Evolutionary conservation across 345 rosid genomes (phyloP).

Genomic region (Arabidopsis suecica): DNA sequence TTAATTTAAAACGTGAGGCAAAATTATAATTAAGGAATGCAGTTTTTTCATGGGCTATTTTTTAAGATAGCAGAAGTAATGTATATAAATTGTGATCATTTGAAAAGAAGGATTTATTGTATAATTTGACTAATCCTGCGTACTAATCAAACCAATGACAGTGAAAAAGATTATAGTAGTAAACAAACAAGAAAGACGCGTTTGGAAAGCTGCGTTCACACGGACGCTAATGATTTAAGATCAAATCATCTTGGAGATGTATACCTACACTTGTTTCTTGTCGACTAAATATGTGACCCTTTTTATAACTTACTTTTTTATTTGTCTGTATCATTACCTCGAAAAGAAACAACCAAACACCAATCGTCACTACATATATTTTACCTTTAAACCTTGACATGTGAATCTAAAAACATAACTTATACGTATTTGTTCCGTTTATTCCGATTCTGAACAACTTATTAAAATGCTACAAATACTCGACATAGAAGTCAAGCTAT

Average conservation of each 20-base stretch:
- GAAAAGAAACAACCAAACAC: conserved; percentile 34
- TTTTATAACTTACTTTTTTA: not conserved
- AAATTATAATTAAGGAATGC: not conserved
- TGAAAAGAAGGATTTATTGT: not conserved
- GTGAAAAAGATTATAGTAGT: not conserved
- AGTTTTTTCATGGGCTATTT: not conserved
- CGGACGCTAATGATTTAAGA: conserved; percentile 4
- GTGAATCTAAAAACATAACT: not conserved
- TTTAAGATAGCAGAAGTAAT: too few species aligned
- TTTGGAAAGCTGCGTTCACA: conserved; percentile 31
- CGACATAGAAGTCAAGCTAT: not conserved
- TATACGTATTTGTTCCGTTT: not conserved
- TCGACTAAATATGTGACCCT: not conserved
- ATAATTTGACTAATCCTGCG: not conserved
- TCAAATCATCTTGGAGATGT: not conserved
- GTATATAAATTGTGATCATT: not conserved
- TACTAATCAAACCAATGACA: not conserved
- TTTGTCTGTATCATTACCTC: conserved; percentile 22
- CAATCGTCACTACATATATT: not conserved
- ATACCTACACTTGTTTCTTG: not conserved
- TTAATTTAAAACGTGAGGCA: not conserved
- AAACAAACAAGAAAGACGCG: conserved; percentile 36
- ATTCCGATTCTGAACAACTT: not conserved
- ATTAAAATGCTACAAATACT: not conserved
- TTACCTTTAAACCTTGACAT: not conserved